Conservation (phyloP, 148 eudicot species). For the Silene uniflora region DNA sequence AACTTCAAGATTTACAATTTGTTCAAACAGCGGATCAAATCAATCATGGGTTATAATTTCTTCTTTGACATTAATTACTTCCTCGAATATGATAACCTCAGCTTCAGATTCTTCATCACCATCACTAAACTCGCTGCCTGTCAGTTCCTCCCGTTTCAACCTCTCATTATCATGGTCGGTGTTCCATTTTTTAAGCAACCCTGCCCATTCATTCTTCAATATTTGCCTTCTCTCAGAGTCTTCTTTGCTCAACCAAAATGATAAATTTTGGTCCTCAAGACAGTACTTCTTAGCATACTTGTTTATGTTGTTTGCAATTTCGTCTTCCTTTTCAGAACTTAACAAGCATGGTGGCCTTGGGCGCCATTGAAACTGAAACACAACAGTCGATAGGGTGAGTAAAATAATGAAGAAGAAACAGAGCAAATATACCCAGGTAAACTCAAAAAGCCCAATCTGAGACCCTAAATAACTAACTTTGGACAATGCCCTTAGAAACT, state of each 20-base stretch:
- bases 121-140: slow-evolving; percentile 84
- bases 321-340: slow-evolving; percentile 85
- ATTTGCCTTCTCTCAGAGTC: slow-evolving; percentile 76
- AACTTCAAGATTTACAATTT: too few relatives aligned
- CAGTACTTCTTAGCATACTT: slow-evolving; percentile 88
- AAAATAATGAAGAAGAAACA: too few relatives aligned
- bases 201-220: slow-evolving; percentile 86
- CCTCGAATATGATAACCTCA: slow-evolving; percentile 80
- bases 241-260: slow-evolving; percentile 70
- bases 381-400: too few relatives aligned
- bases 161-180: slow-evolving; percentile 63
- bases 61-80: slow-evolving; percentile 44
- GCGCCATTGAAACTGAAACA: slow-evolving; percentile 70
- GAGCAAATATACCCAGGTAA: too few relatives aligned
- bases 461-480: too few relatives aligned
- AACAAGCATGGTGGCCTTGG: slow-evolving; percentile 85
- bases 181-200: slow-evolving; percentile 70
- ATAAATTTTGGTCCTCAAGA: slow-evolving; percentile 85
- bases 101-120: slow-evolving; percentile 87
- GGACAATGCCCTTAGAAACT: too few relatives aligned
- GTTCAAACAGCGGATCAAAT: too few relatives aligned
- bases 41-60: slow-evolving; percentile 15
- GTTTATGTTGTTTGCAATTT: slow-evolving; percentile 77
- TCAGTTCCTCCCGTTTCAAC: slow-evolving; percentile 47
- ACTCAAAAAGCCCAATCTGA: background rate